Percentiles rank a stretch among this genome's conserved stretches.
phyloP scores from a whole-genome alignment of 805 yeast genomes.

The Lachancea mirantina region DNA sequence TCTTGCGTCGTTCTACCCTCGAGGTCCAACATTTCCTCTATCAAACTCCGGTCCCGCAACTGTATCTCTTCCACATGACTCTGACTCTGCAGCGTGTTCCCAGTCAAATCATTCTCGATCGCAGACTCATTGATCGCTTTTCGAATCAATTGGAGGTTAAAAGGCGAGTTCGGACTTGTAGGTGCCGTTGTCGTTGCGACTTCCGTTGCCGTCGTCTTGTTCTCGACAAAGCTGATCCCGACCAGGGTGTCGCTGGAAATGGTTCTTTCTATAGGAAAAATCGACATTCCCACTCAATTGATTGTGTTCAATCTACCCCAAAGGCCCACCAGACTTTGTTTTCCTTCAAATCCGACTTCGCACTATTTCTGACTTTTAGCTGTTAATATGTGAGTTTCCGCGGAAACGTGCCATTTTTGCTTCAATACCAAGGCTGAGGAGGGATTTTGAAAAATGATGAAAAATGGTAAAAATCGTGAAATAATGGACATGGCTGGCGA shows the following conservation, averaged over 20 bases:
- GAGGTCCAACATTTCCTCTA: slow-evolving; percentile 10
- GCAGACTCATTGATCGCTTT: slow-evolving; percentile 9
- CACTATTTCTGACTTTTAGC: no score
- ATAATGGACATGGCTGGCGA: no score
- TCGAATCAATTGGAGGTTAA: slow-evolving; percentile 15
- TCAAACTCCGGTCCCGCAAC: slow-evolving; percentile 6
- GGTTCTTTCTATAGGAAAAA: slow-evolving; percentile 13
- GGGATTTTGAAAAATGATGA: no score
- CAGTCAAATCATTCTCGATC: slow-evolving; percentile 25
- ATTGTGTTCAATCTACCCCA: no score
- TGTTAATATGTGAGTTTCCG: no score
- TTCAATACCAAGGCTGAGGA: no score
- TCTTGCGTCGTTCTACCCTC: slow-evolving; percentile 2
- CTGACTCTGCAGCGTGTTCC: slow-evolving; percentile 24
- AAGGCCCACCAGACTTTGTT: no score
- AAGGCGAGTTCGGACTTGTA: slow-evolving; percentile 10
- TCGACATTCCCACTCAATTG: slow-evolving; percentile 10
- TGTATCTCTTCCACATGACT: slow-evolving; percentile 1
- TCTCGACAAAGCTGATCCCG: slow-evolving; percentile 8
- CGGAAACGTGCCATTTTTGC: no score
- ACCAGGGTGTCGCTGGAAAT: slow-evolving; percentile 18
- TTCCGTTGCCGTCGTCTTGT: slow-evolving; percentile 2
- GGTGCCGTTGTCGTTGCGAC: slow-evolving; percentile 7
- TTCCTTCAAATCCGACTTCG: no score
- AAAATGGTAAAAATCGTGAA: no score